Evolutionary conservation across 2,329 filamentous ascomycete species (phyloP), one percentile per base, ranked within the genome.

Genomic region (Trichoderma cornu-damae): DNA sequence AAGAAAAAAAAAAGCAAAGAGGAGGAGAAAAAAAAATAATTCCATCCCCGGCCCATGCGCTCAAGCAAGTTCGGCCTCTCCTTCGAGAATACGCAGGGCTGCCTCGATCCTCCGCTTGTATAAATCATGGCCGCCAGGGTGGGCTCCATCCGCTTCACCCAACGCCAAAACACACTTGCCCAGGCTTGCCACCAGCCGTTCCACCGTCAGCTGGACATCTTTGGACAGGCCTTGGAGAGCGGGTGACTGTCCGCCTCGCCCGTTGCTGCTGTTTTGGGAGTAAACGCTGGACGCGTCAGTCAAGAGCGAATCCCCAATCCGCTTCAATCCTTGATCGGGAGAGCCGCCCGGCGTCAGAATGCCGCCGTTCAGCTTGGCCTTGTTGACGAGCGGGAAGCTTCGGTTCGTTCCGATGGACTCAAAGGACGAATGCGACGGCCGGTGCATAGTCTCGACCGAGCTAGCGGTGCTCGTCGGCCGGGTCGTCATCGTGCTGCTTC

Each of bases 61-160:
- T 60, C 53, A 58, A 18, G 47, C 34, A 22, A 28, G 28, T 57
- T 62, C 55, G 52, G 56, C 26, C 12, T 58, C 79, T 4, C 89
- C 89, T 63, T 93, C 89, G 28, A 96, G 75, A 3, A 89, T 80
- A 52, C 82, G 79, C 59, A 85, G 83, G 4, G 90, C 91, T 52
- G 84, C 82, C 63, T 95, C 89, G 50, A 96, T 79, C 63, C 88
- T 79, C 61, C 87, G 77, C 59, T 90, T 78, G 70, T 88, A 84
- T 59, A 86, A 77, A 55, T 86, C 77, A 58, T 85, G 78, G 49
- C 79, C 80, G 63, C 89, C 82, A 60, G 82, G 72, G 64, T 78
- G 78, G 58, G 79, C 72, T 62, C 73, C 73, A 62, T 81, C 75
- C 51, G 77, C 71, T 71, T 87, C 77, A 58, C 80, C 76, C 61